phyloP scores from a whole-genome alignment of 169 alveolate species.

The Amoebophrya sp. region DNA sequence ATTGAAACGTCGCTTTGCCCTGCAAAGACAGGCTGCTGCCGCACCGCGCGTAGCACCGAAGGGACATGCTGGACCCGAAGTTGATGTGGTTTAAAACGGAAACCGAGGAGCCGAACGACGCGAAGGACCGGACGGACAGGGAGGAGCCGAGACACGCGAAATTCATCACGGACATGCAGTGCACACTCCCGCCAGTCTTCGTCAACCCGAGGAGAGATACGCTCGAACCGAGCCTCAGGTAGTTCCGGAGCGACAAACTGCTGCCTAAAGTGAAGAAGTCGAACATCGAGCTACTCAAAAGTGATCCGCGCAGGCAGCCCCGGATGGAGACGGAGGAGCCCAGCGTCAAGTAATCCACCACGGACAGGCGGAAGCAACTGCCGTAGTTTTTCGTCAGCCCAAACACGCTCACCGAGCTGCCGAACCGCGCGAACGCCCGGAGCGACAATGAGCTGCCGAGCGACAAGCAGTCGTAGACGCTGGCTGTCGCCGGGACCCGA shows the following conservation, averaged over 20 bases:
- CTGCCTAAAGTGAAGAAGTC: constrained; percentile 9
- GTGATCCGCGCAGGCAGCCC: too few relatives aligned
- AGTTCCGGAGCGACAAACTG: neutral
- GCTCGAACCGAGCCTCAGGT: neutral
- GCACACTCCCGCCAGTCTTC: neutral
- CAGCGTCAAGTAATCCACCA: neutral
- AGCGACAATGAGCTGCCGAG: neutral
- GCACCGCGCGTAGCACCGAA: constrained; percentile 21
- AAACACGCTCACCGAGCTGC: neutral
- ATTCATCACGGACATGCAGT: neutral
- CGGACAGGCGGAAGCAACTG: neutral
- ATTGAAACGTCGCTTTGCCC: too few relatives aligned
- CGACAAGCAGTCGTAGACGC: neutral
- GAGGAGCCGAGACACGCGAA: neutral
- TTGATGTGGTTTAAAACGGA: neutral
- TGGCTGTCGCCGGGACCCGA: neutral
- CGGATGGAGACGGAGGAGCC: constrained; percentile 26
- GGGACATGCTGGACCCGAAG: neutral
- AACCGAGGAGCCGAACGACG: neutral
- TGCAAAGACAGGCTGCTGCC: too few relatives aligned
- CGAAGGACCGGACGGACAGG: constrained; percentile 17
- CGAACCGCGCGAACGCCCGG: neutral
- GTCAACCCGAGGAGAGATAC: neutral
- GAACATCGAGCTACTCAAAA: neutral
- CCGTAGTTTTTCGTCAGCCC: constrained; percentile 14